Base-by-base conservation (phyloP, 1,284 basidiomycete species). In the Pseudozyma sp. region DNA sequence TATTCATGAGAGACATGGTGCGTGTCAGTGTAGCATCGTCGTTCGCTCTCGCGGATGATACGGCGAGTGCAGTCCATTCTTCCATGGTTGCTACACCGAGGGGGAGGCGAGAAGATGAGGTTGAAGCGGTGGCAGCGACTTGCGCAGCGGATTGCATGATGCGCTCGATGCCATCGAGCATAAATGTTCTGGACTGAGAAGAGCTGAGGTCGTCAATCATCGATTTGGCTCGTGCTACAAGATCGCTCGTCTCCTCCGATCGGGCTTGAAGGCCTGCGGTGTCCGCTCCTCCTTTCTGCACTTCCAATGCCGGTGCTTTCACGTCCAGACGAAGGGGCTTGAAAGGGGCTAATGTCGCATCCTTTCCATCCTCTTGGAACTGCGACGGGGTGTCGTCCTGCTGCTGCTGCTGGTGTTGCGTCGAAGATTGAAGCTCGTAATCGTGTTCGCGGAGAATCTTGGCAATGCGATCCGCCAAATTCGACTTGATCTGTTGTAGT, bases 61-160 rank as follows among this genome's bases (percentile, higher is more conserved):
- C 66, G 14, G 78, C 77, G 8, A 83, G 52, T 0, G 80, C 78
- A 5, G 54, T 61, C 81, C 81, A 83, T 44, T 80, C 81, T 14
- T 73, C 51, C 13, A 49, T 51, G 0, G 64, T 52, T 5, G 72
- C 74, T 6, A 82, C 57, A 9, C 76, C 79, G 18, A 72, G 57
- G 0, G 71, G 78, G 2, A 74, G 12, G 1, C 49, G 38, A n/a
- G 52, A 9, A 1, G 48, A 5, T 14, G 56, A 14, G 18, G 50
- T 6, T 14, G 67, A 11, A 12, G 42, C 7, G 0, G 55, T 19
- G n/a, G 42, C 7, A 2, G 45, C 10, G 35, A 18, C 19, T 11
- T 18, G 18, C 21, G 55, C 42, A 12, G 59, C 60, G 14, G 53
- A 44, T 19, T 31, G 48, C 4, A 76, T 21, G 39, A 71, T 56